Percentiles rank a stretch among this genome's conserved stretches.
Evolutionary conservation across 2,329 filamentous ascomycete species (phyloP).

Genomic region (Pyrenochaeta sp.): DNA sequence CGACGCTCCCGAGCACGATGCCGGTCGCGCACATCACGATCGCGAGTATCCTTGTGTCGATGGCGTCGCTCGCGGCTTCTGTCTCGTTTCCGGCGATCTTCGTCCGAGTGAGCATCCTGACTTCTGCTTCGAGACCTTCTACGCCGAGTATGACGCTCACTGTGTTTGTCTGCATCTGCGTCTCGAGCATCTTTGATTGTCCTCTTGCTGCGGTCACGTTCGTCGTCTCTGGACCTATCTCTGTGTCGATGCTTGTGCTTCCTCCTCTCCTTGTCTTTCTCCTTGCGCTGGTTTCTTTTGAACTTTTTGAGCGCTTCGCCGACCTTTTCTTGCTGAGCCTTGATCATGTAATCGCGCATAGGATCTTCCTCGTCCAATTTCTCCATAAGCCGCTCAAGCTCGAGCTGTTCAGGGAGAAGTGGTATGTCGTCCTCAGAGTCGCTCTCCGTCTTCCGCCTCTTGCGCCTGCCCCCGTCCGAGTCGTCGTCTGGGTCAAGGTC

Average conservation of each 20-base stretch:
- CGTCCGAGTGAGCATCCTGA: slow-evolving; percentile 18
- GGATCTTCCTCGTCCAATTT: slow-evolving; percentile 95
- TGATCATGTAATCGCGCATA: slow-evolving; percentile 90
- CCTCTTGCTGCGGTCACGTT: slow-evolving; percentile 26
- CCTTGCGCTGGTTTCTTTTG: slow-evolving; percentile 56
- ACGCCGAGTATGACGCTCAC: slow-evolving; percentile 17
- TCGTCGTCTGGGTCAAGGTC: slow-evolving; percentile 41
- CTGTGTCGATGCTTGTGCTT: slow-evolving; percentile 36
- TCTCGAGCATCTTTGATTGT: slow-evolving; percentile 25
- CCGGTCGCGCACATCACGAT: slow-evolving; percentile 9
- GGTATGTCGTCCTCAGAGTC: slow-evolving; percentile 61
- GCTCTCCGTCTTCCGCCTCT: slow-evolving; percentile 55
- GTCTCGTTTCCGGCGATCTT: slow-evolving; percentile 17
- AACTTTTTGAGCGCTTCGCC: slow-evolving; percentile 70
- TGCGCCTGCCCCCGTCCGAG: slow-evolving; percentile 57
- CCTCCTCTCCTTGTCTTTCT: slow-evolving; percentile 57
- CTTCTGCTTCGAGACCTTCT: slow-evolving; percentile 21
- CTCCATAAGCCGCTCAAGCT: slow-evolving; percentile 75
- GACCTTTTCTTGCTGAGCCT: slow-evolving; percentile 91
- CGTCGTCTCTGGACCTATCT: slow-evolving; percentile 32
- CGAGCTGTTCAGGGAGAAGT: slow-evolving; percentile 79
- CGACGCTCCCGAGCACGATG: slow-evolving; percentile 17
- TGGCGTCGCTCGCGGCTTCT: slow-evolving; percentile 22
- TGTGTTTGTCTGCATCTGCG: slow-evolving; percentile 5
- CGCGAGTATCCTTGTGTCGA: slow-evolving; percentile 12